Percentiles rank a stretch among this genome's conserved stretches.
Evolutionary conservation across 768 basidiomycete species (phyloP).

Genomic region (Boletus pseudopeckii): DNA sequence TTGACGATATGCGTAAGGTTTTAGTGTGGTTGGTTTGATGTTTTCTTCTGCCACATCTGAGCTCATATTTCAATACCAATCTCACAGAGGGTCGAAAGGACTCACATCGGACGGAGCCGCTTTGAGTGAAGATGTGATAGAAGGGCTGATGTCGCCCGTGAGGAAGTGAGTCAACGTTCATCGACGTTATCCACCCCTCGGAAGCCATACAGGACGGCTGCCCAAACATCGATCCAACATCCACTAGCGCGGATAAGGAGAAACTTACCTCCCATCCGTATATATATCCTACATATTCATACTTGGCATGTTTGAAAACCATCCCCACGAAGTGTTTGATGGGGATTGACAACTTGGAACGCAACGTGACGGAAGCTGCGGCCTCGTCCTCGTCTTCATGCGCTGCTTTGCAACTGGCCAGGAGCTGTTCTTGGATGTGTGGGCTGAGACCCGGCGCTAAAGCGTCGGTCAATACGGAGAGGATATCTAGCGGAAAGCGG

Average conservation of each 20-base stretch:
- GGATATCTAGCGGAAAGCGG: conserved; percentile 41
- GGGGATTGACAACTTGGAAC: conserved; percentile 20
- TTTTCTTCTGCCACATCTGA: conserved; percentile 39
- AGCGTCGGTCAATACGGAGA: conserved; percentile 38
- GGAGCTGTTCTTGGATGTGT: conserved; percentile 25
- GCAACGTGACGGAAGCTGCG: conserved; percentile 24
- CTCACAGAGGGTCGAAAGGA: not conserved
- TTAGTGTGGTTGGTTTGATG: conserved; percentile 22
- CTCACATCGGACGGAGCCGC: conserved; percentile 39
- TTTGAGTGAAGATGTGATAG: conserved; percentile 38
- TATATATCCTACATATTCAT: conserved; percentile 43
- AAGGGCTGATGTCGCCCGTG: conserved; percentile 49
- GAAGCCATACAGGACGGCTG: conserved; percentile 37
- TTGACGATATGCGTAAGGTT: conserved; percentile 15
- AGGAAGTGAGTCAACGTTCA: conserved; percentile 39
- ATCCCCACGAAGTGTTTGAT: conserved; percentile 49
- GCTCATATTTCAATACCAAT: conserved; percentile 1
- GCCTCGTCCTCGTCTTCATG: conserved; percentile 32
- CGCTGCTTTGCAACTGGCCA: conserved; percentile 29
- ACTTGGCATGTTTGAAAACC: conserved; percentile 41
- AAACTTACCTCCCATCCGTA: conserved; percentile 46
- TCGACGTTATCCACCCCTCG: conserved; percentile 42
- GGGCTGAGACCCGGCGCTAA: conserved; percentile 34
- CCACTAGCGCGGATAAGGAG: not conserved
- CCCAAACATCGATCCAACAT: not conserved